Evolutionary conservation across 306 rosid genomes (phyloP).

Genomic region (Prunus mume): DNA sequence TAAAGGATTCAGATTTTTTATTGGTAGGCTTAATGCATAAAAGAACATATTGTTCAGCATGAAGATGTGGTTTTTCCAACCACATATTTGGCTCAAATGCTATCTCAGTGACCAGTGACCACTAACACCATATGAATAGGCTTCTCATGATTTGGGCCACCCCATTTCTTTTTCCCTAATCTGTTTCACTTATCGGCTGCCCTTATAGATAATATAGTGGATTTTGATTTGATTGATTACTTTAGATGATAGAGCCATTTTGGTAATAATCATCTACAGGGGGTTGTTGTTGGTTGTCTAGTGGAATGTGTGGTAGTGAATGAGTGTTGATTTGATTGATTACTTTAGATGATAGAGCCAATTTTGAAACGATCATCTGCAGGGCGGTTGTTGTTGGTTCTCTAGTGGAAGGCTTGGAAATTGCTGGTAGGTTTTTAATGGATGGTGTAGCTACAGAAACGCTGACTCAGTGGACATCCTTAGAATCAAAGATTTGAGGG

Average conservation of each 20-base stretch:
- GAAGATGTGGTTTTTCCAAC: neutral
- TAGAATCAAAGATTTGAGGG: neutral
- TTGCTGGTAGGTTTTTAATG: neutral
- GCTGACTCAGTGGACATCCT: neutral
- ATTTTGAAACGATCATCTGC: conserved; percentile 8
- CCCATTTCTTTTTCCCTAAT: neutral
- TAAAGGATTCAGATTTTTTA: neutral
- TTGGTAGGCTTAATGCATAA: neutral
- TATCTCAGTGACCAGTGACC: neutral
- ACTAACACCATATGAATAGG: neutral
- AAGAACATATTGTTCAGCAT: neutral
- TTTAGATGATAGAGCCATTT: neutral
- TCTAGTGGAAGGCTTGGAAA: neutral
- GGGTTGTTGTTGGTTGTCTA: neutral
- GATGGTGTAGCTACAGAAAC: neutral
- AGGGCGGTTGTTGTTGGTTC: neutral
- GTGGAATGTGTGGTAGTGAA: neutral
- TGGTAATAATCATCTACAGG: neutral
- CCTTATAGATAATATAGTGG: neutral
- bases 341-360: neutral
- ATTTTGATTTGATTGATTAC: conserved; percentile 2
- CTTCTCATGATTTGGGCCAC: neutral
- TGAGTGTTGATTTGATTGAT: conserved; percentile 5
- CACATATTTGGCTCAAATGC: neutral
- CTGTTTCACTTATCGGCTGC: neutral